Conservation (phyloP, 108 stramenopile species). For the Conticribra guillardii region DNA sequence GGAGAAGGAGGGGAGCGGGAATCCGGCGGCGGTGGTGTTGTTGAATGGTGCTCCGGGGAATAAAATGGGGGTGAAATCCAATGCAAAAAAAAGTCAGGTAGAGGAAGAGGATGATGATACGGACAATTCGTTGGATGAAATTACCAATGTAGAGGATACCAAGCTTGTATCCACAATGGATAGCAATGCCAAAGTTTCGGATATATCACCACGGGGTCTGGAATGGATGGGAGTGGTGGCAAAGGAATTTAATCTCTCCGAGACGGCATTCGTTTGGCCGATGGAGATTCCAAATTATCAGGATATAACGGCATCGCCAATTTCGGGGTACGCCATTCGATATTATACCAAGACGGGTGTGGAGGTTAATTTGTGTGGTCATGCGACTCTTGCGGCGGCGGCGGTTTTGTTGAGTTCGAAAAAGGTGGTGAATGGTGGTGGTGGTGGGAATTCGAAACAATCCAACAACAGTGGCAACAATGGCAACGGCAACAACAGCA, state of each 20-base stretch:
- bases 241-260: constrained; percentile 88
- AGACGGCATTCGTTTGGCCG: constrained; percentile 92
- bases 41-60: constrained; percentile 31
- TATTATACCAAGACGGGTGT: constrained; percentile 61
- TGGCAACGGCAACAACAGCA: constrained; percentile 8
- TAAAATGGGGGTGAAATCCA: not conserved
- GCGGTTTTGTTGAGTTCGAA: constrained; percentile 56
- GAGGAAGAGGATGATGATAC: not conserved
- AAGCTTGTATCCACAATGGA: too few relatives aligned
- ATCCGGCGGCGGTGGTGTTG: constrained; percentile 94
- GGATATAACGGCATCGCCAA: not conserved
- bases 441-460: too few relatives aligned
- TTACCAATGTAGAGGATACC: constrained; percentile 15
- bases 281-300: not conserved
- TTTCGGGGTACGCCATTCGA: constrained; percentile 57
- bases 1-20: constrained; percentile 61
- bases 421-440: constrained; percentile 37
- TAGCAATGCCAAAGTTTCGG: constrained; percentile 6
- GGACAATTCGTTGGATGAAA: constrained; percentile 19
- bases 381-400: constrained; percentile 87
- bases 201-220: constrained; percentile 3
- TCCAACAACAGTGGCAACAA: not conserved
- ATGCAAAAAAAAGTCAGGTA: not conserved
- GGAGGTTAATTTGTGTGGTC: constrained; percentile 93
- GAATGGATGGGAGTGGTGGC: constrained; percentile 91